Percentiles rank a stretch among this genome's conserved stretches.
Conservation (phyloP, 2,329 filamentous ascomycete genomes). For the Ascocoryne sarcoides region DNA sequence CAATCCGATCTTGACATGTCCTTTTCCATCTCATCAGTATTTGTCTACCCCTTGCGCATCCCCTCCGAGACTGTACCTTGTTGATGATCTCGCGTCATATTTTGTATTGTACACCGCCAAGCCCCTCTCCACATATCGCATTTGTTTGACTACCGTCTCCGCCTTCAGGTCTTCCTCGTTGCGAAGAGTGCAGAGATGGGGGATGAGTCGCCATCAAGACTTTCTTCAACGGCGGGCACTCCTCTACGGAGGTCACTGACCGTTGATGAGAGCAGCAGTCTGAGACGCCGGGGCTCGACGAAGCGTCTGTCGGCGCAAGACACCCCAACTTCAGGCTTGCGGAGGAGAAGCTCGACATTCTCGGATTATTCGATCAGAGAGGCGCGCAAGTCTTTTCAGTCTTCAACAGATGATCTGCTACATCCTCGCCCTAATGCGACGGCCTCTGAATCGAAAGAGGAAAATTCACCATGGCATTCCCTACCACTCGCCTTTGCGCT, state of each 20-base stretch:
- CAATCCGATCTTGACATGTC: neutral
- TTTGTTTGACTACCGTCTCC: too few species aligned
- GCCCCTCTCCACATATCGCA: too few species aligned
- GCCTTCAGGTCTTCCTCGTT: too few species aligned
- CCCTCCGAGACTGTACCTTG: neutral
- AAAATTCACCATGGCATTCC: constrained; percentile 65
- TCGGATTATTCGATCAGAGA: constrained; percentile 68
- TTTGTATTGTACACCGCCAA: too few species aligned
- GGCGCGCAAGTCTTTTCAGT: constrained; percentile 52
- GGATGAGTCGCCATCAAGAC: neutral
- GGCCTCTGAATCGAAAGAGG: constrained; percentile 33
- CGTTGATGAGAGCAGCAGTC: neutral
- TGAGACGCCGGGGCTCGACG: neutral
- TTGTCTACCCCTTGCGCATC: neutral
- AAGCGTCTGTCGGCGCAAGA: neutral
- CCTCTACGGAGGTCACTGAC: neutral
- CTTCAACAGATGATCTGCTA: constrained; percentile 63
- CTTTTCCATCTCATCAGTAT: neutral
- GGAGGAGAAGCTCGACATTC: constrained; percentile 67
- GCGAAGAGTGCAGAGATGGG: neutral
- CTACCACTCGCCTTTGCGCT: constrained; percentile 77
- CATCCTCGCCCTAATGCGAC: constrained; percentile 41
- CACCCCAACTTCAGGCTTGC: constrained; percentile 18
- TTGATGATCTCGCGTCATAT: too few species aligned
- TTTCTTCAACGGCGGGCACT: neutral